phyloP scores from a whole-genome alignment of 257 asterid species.

The Solanum habrochaites region DNA sequence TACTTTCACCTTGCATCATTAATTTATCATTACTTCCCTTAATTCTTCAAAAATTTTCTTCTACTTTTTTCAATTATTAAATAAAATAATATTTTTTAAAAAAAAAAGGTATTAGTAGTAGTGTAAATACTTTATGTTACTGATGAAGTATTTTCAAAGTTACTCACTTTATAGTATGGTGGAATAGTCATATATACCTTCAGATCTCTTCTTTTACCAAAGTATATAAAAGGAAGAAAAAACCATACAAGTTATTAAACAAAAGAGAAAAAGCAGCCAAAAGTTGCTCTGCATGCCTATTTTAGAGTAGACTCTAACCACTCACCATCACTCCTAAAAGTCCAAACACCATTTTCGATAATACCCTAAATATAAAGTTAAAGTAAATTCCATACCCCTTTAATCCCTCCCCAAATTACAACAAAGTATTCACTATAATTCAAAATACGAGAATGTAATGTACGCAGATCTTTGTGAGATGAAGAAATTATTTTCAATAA shows the following conservation, averaged over 20 bases:
- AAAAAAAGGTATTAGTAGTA: neutral
- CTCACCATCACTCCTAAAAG: neutral
- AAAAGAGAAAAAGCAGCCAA: constrained; percentile 20
- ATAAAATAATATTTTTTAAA: neutral
- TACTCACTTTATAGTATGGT: neutral
- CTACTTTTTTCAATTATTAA: neutral
- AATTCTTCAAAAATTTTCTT: neutral
- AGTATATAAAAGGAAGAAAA: constrained; percentile 14
- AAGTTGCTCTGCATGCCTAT: constrained; percentile 19
- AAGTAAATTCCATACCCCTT: neutral
- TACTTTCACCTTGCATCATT: neutral
- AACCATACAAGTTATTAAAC: neutral
- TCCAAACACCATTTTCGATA: neutral
- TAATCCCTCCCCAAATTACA: neutral
- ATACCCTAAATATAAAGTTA: neutral
- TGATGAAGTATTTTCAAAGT: constrained; percentile 6
- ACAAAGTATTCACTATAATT: neutral
- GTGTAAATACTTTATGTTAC: neutral
- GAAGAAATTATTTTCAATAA: neutral
- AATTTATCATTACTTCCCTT: constrained; percentile 3
- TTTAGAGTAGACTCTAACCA: neutral
- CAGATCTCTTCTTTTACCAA: constrained; percentile 28
- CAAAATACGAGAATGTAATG: accelerated
- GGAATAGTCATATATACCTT: neutral
- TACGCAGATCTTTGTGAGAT: neutral